Percentiles rank a stretch among this genome's conserved stretches.
Conservation (phyloP, 2,329 filamentous ascomycete species). For the Stagonosporopsis vannaccii region DNA sequence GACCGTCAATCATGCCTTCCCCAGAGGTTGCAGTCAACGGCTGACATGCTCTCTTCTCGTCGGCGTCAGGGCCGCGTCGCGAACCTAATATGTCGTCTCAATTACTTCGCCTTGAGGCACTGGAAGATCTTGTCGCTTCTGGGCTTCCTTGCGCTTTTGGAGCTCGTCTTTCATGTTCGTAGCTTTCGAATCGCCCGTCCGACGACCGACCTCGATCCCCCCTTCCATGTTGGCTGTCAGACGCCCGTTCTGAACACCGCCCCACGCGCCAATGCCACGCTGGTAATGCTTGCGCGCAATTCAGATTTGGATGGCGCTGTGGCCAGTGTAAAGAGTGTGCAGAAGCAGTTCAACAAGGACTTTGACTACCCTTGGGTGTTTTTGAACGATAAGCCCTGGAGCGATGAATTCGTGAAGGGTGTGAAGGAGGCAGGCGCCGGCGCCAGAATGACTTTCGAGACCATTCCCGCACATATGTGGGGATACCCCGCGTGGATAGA, state of each 20-base stretch:
- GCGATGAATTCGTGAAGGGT: slow-evolving; percentile 82
- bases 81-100: not conserved
- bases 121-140: slow-evolving; percentile 16
- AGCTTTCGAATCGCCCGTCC: slow-evolving; percentile 16
- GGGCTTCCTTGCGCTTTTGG: slow-evolving; percentile 8
- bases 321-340: slow-evolving; percentile 67
- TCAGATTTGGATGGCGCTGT: slow-evolving; percentile 82
- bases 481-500: slow-evolving; percentile 74
- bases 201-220: slow-evolving; percentile 17
- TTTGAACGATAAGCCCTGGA: slow-evolving; percentile 92
- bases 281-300: slow-evolving; percentile 88
- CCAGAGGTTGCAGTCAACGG: not conserved
- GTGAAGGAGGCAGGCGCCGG: slow-evolving; percentile 83
- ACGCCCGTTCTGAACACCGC: slow-evolving; percentile 9
- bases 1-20: not conserved
- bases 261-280: slow-evolving; percentile 85
- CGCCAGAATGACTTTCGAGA: slow-evolving; percentile 70
- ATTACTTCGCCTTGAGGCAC: not conserved
- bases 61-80: not conserved
- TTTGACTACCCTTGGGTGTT: slow-evolving; percentile 99
- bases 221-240: slow-evolving; percentile 23
- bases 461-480: slow-evolving; percentile 90
- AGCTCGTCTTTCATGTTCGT: slow-evolving; percentile 19
- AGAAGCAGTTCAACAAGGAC: slow-evolving; percentile 92
- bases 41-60: not conserved